A percentile compares a stretch with the other conserved stretches of the same genome.
phyloP scores from a whole-genome alignment of 2,329 filamentous ascomycete species.

The Xylariales sp. region DNA sequence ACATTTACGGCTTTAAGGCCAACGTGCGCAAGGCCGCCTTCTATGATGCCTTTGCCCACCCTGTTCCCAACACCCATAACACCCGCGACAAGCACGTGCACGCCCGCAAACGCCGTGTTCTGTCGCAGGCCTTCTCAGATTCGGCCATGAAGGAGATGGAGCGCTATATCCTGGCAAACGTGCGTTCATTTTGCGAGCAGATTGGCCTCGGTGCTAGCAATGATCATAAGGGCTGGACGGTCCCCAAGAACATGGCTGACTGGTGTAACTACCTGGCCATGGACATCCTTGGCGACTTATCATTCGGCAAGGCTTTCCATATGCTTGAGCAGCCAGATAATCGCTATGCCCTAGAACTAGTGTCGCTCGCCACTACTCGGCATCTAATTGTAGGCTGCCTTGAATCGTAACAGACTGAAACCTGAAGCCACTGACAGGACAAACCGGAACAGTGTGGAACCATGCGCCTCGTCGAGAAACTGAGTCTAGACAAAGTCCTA shows the following conservation, averaged over 20 bases:
- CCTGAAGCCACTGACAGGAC: slow-evolving; percentile 13
- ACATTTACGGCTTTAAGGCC: slow-evolving; percentile 72
- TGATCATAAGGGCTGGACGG: slow-evolving; percentile 67
- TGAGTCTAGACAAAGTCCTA: slow-evolving; percentile 74
- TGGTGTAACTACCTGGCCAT: slow-evolving; percentile 72
- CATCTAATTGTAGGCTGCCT: slow-evolving; percentile 71
- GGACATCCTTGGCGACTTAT: slow-evolving; percentile 71
- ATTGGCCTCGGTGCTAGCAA: slow-evolving; percentile 58
- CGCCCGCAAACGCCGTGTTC: slow-evolving; percentile 75
- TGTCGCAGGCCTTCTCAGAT: slow-evolving; percentile 79
- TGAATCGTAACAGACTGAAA: not conserved
- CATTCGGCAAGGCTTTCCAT: slow-evolving; percentile 71
- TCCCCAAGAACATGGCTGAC: slow-evolving; percentile 70
- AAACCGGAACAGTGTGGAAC: slow-evolving; percentile 68
- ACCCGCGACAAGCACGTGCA: slow-evolving; percentile 75
- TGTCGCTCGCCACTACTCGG: slow-evolving; percentile 74
- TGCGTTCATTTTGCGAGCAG: slow-evolving; percentile 73
- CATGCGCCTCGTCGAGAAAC: slow-evolving; percentile 74
- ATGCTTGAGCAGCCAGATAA: slow-evolving; percentile 71
- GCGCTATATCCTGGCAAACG: slow-evolving; percentile 72
- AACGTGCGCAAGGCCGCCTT: slow-evolving; percentile 77
- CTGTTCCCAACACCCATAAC: slow-evolving; percentile 79
- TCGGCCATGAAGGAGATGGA: slow-evolving; percentile 75
- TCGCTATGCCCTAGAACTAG: slow-evolving; percentile 73
- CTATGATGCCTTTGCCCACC: slow-evolving; percentile 78